phyloP scores from a whole-genome alignment of 176 grass and related monocot genomes.

The Alopecurus myosuroides region DNA sequence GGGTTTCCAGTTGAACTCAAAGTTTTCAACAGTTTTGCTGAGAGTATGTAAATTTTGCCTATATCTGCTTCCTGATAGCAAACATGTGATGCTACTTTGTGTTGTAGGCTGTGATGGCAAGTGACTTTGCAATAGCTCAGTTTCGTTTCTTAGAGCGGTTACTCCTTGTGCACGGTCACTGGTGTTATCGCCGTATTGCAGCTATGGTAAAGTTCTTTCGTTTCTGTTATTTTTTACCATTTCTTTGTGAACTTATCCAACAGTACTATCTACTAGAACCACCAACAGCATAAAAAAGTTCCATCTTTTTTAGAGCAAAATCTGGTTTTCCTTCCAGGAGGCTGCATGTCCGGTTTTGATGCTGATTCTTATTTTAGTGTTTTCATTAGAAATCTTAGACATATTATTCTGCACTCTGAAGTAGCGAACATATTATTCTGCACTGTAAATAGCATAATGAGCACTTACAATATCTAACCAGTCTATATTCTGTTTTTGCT shows the following conservation, averaged over 20 bases:
- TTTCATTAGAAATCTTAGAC: not conserved
- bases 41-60: not conserved
- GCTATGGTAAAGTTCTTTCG: conserved; percentile 60
- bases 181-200: conserved; percentile 92
- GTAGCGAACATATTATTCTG: conserved; percentile 6
- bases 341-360: not conserved
- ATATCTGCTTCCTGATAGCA: not conserved
- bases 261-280: not conserved
- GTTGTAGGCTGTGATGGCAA: conserved; percentile 89
- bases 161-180: conserved; percentile 96
- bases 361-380: not conserved
- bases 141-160: conserved; percentile 80
- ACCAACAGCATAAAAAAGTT: not conserved
- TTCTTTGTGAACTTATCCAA: not conserved
- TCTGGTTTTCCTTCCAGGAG: not conserved
- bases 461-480: conserved; percentile 28
- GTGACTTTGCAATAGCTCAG: conserved; percentile 88
- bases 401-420: not conserved
- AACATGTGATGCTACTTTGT: conserved; percentile 8
- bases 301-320: not conserved
- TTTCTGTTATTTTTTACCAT: not conserved
- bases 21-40: not conserved
- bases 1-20: not conserved
- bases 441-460: not conserved
- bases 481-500: conserved; percentile 17